These are phyloP conservation scores for Hemisphaericaspora lyxosophila DNA, from an alignment of 1,139 yeast species.

Conservation along the genomic window DNA sequence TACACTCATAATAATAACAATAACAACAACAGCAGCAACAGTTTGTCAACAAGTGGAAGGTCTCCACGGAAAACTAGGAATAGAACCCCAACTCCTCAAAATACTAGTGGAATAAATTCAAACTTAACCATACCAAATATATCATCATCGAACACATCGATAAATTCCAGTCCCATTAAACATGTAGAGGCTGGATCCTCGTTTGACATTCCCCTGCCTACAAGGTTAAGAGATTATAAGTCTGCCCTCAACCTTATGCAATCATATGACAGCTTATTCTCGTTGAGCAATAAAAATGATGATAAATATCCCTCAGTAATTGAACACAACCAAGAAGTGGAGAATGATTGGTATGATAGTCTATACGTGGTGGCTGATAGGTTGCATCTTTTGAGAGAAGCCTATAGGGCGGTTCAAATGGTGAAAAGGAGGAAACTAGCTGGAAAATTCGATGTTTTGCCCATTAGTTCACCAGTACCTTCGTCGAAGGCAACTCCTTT, in stretches of 20 bases:
- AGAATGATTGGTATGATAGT: slow-evolving; percentile 27
- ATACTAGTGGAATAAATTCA: not conserved
- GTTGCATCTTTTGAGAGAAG: slow-evolving; percentile 31
- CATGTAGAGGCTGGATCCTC: not conserved
- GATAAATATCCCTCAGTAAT: slow-evolving; percentile 1
- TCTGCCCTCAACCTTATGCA: not conserved
- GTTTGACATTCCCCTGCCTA: not conserved
- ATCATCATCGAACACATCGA: slow-evolving; percentile 2
- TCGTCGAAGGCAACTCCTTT: slow-evolving; percentile 1
- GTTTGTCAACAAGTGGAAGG: not conserved
- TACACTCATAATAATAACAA: slow-evolving; percentile 2
- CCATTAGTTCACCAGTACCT: slow-evolving; percentile 1
- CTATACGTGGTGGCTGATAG: slow-evolving; percentile 28
- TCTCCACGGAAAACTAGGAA: not conserved
- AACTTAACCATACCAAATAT: not conserved
- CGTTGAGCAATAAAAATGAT: not conserved
- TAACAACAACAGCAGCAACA: not conserved
- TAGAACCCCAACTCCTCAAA: slow-evolving; percentile 3
- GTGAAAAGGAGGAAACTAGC: slow-evolving; percentile 20
- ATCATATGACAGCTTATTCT: slow-evolving; percentile 5
- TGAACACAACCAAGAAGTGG: slow-evolving; percentile 12
- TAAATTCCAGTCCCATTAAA: slow-evolving; percentile 7
- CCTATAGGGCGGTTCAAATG: slow-evolving; percentile 26
- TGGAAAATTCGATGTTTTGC: slow-evolving; percentile 7
- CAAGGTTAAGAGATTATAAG: not conserved